Evolutionary conservation across 1,284 basidiomycete genomes (phyloP), one percentile per base, ranked within the genome.

Genomic region (Xerocomus minutiporus): DNA sequence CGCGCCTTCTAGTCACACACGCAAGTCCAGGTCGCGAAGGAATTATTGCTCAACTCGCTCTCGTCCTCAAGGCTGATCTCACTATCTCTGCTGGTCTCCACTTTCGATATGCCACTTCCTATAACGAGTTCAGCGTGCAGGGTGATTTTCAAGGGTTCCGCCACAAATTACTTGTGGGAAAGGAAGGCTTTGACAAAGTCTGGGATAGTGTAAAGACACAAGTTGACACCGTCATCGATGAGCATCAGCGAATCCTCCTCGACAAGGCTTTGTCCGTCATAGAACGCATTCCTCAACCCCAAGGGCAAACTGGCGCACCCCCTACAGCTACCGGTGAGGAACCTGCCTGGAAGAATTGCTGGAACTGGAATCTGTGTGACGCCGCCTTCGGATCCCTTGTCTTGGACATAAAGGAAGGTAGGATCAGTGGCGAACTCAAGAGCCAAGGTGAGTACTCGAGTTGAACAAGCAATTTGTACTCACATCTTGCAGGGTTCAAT

Each of bases 341-440:
- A 60, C 83, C 88, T 4, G 83, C 90, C 1, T 97, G 94, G 96
- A 98, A 93, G 73, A 98, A 94, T 70, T 93, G 90, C 64, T 99
- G 96, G 96, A 94, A 98, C 71, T 98, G 94, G 94, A 94, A 96
- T 64, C 73, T 97, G 39, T 93, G 95, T 54, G 96, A 99, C 65
- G 96, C 95, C 8, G 88, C 91, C 1, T 96, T 90, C 59, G 97
- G 96, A 2, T 85, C 83, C 15, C 79, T 99, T 39, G 75, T 97
- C 1, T 75, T 99, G 44, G 92, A 96, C 59, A 76, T 99, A 62
- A 87, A 86, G 59, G 94, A 97, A 56, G 94, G 95, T 2, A 79
- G 96, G 41, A 84, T 99, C 41, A 93, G 90, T 55, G 88, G 90
- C 0, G 95, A 98, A 69, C 80, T 94, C 60, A 93, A 90, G 71